Evolutionary conservation across 2,329 filamentous ascomycete genomes (phyloP), one percentile per base, ranked within the genome.

Genomic region (Fonsecaea nubica): DNA sequence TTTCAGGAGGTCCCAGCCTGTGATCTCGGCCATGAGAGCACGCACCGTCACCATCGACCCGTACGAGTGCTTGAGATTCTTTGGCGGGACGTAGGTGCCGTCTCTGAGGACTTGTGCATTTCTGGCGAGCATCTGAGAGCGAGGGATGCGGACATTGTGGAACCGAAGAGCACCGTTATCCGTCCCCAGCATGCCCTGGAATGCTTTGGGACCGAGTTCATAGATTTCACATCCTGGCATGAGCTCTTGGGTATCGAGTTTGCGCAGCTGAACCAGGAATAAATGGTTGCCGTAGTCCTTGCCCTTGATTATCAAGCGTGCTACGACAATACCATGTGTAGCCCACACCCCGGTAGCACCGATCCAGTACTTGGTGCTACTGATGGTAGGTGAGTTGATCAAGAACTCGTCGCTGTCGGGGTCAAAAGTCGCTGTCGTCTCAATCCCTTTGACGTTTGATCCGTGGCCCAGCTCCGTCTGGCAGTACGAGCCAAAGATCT

Each of bases 111-210:
- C 72, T 36, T 73, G 66, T 2, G 75, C 72, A 64, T 76, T 72
- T 4, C 74, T 64, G 15, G 67, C 71, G 13, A 79, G 68, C 71
- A 79, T 75, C 36, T 77, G 74, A 32, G 62, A 71, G 30, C 76
- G 72, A 9, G 77, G 77, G 45, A 79, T 73, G 18, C 75, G 70
- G 30, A 78, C 73, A 33, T 76, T 63, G 45, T 77, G 63, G 56
- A 79, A 78, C 54, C 70, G 70, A 33, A 76, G 70, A 40, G 75
- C 77, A 25, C 76, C 77, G 65, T 78, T 79, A 54, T 77, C 76
- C 4, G 71, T 73, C 13, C 68, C 69, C 2, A 71, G 66, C 67
- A 73, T 71, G 5, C 69, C 71, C 64, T 72, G 68, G 52, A 72
- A 72, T 13, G 63, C 67, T 60, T 74, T 74, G 18, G 69, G 67